phyloP scores from a whole-genome alignment of 805 yeast genomes.

The Blastobotrys chiropterorum region DNA sequence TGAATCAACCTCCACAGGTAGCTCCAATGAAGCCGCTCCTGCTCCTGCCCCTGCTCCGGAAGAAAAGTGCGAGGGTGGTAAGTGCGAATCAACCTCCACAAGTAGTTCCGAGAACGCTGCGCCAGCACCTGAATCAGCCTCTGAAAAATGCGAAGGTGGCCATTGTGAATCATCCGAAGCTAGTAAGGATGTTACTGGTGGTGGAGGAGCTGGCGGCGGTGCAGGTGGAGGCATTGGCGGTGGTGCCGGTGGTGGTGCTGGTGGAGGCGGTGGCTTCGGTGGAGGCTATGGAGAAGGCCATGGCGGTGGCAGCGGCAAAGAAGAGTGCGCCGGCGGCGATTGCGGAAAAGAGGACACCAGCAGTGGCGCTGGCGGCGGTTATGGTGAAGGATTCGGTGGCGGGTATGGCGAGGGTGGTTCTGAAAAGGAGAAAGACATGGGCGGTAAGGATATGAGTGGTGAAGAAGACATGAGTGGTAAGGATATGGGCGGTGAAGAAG shows the following conservation, averaged over 20 bases:
- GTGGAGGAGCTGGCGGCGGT: conserved; percentile 4
- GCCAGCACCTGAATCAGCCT: neutral
- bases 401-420: conserved; percentile 6
- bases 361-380: neutral
- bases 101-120: neutral
- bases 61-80: neutral
- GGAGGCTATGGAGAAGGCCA: conserved; percentile 12
- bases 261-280: conserved; percentile 18
- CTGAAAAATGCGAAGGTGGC: neutral
- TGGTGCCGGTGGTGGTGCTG: conserved; percentile 2
- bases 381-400: neutral
- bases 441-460: conserved; percentile 7
- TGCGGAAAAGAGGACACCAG: neutral
- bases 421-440: conserved; percentile 3
- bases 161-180: neutral
- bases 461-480: neutral
- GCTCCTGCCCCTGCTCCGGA: neutral
- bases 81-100: neutral
- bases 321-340: neutral
- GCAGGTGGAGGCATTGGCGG: neutral
- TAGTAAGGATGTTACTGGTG: neutral
- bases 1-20: neutral
- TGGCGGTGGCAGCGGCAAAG: conserved; percentile 7
- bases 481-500: neutral
- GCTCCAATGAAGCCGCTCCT: neutral